A percentile compares a stretch with the other conserved stretches of the same genome.
These are phyloP conservation scores for Vaccinium darrowii DNA, from an alignment of 148 eudicot species.

Conservation along the genomic window DNA sequence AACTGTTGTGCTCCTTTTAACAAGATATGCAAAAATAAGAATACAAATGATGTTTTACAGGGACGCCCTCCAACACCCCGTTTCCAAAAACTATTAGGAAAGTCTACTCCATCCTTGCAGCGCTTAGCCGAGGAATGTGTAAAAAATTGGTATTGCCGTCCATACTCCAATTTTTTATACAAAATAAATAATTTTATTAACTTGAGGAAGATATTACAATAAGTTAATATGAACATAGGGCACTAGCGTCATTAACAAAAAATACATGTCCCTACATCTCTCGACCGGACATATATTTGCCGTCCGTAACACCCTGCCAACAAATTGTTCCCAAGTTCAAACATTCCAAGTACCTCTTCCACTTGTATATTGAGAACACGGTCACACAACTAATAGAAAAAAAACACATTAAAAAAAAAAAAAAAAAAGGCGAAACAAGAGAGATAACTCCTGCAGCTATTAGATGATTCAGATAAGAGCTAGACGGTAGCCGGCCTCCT, in stretches of 20 bases:
- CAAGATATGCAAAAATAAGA: neutral
- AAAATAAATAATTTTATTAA: neutral
- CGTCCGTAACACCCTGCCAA: neutral
- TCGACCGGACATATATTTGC: neutral
- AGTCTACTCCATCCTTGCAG: neutral
- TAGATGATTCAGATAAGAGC: neutral
- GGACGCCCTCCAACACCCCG: too few relatives aligned
- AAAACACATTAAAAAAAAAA: neutral
- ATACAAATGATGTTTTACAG: neutral
- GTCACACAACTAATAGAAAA: neutral
- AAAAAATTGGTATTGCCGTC: neutral
- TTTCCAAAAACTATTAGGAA: neutral
- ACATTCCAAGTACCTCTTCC: neutral
- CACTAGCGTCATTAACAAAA: neutral
- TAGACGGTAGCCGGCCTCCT: neutral
- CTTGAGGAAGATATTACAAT: neutral
- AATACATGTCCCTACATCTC: neutral
- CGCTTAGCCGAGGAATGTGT: neutral
- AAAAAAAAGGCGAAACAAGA: neutral
- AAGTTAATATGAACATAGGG: too few relatives aligned
- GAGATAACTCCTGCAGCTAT: neutral
- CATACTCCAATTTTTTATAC: neutral
- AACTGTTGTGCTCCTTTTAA: too few relatives aligned
- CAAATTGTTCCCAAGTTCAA: neutral
- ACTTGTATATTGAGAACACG: neutral